A percentile compares a stretch with the other conserved stretches of the same genome.
Evolutionary conservation across 768 basidiomycete species (phyloP).

Genomic region (Suillus lakei): DNA sequence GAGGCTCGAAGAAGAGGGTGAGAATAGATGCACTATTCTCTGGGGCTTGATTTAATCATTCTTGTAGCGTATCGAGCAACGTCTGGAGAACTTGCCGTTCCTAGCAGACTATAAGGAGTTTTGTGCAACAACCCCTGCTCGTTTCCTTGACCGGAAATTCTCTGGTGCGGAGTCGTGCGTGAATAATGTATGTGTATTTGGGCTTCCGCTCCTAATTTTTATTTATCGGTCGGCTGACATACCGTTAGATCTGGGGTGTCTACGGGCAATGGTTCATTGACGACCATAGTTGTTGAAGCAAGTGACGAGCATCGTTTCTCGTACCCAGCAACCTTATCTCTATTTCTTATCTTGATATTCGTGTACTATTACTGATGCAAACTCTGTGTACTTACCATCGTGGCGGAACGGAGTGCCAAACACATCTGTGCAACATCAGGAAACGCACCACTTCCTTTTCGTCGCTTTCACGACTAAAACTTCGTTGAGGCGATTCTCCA

Average conservation of each 20-base stretch:
- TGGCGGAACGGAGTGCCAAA: neutral
- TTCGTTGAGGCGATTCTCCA: neutral
- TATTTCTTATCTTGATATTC: neutral
- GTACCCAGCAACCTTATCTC: neutral
- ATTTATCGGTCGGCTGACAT: neutral
- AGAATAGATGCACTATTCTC: neutral
- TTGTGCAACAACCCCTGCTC: constrained; percentile 38
- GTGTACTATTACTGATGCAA: neutral
- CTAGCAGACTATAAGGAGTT: constrained; percentile 36
- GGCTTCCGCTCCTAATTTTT: neutral
- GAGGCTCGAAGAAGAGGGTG: constrained; percentile 27
- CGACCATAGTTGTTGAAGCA: constrained; percentile 5
- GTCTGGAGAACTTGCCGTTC: constrained; percentile 28
- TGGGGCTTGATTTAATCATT: constrained; percentile 1
- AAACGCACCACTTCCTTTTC: neutral
- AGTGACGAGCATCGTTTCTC: neutral
- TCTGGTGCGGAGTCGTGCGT: constrained; percentile 15
- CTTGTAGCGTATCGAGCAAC: constrained; percentile 30
- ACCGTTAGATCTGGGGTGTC: constrained; percentile 8
- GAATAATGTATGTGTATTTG: neutral
- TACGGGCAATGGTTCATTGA: constrained; percentile 20
- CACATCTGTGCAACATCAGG: neutral
- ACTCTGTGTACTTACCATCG: neutral
- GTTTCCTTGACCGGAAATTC: constrained; percentile 29
- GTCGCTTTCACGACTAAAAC: neutral